Percentiles rank a stretch among this genome's conserved stretches.
Conservation (phyloP, 805 yeast genomes). For the Nakazawaea holstii region DNA sequence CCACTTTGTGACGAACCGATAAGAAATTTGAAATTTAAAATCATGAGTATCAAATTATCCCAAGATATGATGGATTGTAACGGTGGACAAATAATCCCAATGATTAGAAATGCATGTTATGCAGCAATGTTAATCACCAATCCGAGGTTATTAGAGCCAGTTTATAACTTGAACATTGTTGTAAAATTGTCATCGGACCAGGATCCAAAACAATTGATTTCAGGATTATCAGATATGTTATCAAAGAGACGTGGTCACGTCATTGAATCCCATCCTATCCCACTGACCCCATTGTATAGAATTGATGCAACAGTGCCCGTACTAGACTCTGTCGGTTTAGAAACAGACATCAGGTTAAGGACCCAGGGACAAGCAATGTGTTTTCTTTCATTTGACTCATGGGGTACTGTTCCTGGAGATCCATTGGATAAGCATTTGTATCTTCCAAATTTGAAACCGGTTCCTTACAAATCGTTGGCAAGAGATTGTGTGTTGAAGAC, state of each 20-base stretch:
- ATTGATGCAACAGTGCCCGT: slow-evolving; percentile 73
- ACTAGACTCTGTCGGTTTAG: slow-evolving; percentile 86
- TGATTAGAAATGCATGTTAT: slow-evolving; percentile 80
- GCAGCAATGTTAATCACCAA: slow-evolving; percentile 75
- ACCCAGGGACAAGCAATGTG: slow-evolving; percentile 79
- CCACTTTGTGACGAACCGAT: slow-evolving; percentile 89
- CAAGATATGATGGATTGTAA: slow-evolving; percentile 42
- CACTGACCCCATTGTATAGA: slow-evolving; percentile 65
- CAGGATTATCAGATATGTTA: slow-evolving; percentile 30
- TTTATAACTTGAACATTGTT: slow-evolving; percentile 54
- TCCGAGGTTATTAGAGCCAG: slow-evolving; percentile 81
- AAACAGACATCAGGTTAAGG: slow-evolving; percentile 73
- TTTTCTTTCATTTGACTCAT: slow-evolving; percentile 56
- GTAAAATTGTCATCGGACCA: slow-evolving; percentile 28
- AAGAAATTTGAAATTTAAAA: slow-evolving; percentile 61
- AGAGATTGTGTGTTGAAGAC: slow-evolving; percentile 89
- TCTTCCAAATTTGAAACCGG: slow-evolving; percentile 72
- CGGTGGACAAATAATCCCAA: slow-evolving; percentile 72
- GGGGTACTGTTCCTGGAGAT: slow-evolving; percentile 87
- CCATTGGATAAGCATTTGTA: slow-evolving; percentile 67
- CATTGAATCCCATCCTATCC: slow-evolving; percentile 44
- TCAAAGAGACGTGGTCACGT: slow-evolving; percentile 67
- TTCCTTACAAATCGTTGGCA: slow-evolving; percentile 63
- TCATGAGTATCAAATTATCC: slow-evolving; percentile 56
- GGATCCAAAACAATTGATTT: slow-evolving; percentile 21